Evolutionary conservation across 202 grass and related monocot species (phyloP).

Genomic region (Panicum virgatum): DNA sequence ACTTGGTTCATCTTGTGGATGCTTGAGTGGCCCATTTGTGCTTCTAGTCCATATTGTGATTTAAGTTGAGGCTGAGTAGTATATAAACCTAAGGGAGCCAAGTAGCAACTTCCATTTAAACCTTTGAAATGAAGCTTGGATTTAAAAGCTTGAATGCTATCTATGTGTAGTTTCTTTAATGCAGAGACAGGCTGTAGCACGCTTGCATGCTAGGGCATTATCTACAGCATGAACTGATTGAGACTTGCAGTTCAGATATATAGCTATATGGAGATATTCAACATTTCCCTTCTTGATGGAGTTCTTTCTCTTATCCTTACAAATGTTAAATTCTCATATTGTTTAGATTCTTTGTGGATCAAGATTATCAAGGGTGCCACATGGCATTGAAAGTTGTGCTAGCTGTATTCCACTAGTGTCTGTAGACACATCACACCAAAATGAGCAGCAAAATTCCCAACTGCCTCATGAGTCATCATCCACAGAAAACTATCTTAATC

Average conservation of each 20-base stretch:
- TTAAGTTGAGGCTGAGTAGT: neutral
- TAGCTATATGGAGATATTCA: conserved; percentile 12
- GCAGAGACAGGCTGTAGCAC: neutral
- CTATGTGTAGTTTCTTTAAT: neutral
- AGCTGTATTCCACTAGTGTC: conserved; percentile 22
- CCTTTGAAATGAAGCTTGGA: neutral
- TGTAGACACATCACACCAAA: conserved; percentile 28
- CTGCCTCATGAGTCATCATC: conserved; percentile 34
- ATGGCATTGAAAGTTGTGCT: conserved; percentile 6
- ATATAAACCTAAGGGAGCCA: neutral
- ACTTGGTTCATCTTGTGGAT: neutral
- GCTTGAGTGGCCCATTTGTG: neutral
- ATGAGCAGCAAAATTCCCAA: conserved; percentile 29
- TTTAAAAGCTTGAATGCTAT: no score
- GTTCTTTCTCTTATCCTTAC: conserved; percentile 1
- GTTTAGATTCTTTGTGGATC: conserved; percentile 14
- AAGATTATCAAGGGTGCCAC: neutral
- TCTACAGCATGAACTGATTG: neutral
- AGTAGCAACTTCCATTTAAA: neutral
- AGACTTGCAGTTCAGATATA: neutral
- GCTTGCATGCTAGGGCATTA: neutral
- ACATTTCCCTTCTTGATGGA: neutral
- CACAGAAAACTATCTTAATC: conserved; percentile 20
- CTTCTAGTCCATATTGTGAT: neutral
- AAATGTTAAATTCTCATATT: neutral